Conservation (phyloP, 75 land plant genomes). For the Pinus albicaulis region DNA sequence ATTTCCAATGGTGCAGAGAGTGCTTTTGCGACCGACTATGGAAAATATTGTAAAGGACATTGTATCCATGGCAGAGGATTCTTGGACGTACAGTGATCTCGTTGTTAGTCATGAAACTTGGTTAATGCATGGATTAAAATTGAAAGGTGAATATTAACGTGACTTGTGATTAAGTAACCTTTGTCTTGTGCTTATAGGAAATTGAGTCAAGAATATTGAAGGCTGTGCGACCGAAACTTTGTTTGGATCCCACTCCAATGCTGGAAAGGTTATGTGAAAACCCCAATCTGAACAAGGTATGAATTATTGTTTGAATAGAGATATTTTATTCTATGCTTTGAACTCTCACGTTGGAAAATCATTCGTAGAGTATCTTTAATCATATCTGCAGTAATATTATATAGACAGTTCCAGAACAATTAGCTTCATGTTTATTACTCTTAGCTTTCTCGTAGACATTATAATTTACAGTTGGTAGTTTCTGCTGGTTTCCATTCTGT, state of each 20-base stretch:
- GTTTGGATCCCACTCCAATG: constrained; percentile 80
- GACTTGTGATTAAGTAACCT: neutral
- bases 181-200: constrained; percentile 50
- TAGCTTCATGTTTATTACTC: neutral
- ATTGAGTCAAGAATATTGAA: constrained; percentile 90
- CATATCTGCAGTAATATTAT: neutral
- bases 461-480: neutral
- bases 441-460: neutral
- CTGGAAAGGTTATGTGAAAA: constrained; percentile 42
- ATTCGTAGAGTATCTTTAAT: neutral
- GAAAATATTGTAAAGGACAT: constrained; percentile 96
- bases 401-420: neutral
- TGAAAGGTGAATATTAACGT: neutral
- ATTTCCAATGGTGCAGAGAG: constrained; percentile 53
- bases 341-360: neutral
- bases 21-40: constrained; percentile 63
- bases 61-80: constrained; percentile 59
- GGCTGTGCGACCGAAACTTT: constrained; percentile 78
- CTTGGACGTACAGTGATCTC: constrained; percentile 91
- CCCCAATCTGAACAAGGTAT: constrained; percentile 43
- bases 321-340: neutral
- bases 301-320: neutral
- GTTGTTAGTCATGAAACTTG: constrained; percentile 50
- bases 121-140: constrained; percentile 12
- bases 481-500: neutral